These are phyloP conservation scores for Suillus variegatus DNA, from an alignment of 768 basidiomycete genomes.

Conservation along the genomic window DNA sequence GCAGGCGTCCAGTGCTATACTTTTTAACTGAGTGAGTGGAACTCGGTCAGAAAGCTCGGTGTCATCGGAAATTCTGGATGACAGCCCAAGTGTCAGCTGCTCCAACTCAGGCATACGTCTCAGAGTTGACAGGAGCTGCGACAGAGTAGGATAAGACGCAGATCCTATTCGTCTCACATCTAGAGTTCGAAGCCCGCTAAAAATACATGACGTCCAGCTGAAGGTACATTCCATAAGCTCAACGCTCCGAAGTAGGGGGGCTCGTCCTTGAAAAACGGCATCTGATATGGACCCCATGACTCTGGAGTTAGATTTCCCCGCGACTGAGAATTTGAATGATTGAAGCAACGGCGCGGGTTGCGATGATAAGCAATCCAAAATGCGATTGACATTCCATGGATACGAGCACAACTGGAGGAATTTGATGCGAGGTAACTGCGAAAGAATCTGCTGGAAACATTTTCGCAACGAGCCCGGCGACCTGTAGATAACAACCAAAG, in stretches of 20 bases:
- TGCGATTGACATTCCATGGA: slow-evolving; percentile 14
- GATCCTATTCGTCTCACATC: neutral
- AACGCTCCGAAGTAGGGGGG: slow-evolving; percentile 36
- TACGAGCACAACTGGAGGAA: slow-evolving; percentile 31
- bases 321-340: slow-evolving; percentile 28
- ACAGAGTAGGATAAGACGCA: neutral
- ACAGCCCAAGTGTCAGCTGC: neutral
- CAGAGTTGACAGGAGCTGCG: neutral
- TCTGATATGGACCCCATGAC: slow-evolving; percentile 24
- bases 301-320: slow-evolving; percentile 18
- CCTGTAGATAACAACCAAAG: slow-evolving; percentile 30
- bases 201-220: slow-evolving; percentile 36
- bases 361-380: slow-evolving; percentile 26
- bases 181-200: slow-evolving; percentile 29
- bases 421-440: slow-evolving; percentile 35
- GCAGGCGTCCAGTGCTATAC: neutral
- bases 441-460: slow-evolving; percentile 20
- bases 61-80: slow-evolving; percentile 12
- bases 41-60: neutral
- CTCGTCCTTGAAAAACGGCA: slow-evolving; percentile 31
- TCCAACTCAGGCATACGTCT: neutral
- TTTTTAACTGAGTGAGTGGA: neutral
- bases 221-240: slow-evolving; percentile 37
- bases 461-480: slow-evolving; percentile 13
- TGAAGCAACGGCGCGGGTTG: slow-evolving; percentile 36